Percentiles rank a stretch among this genome's conserved stretches.
Evolutionary conservation across 2,329 filamentous ascomycete genomes (phyloP).

Genomic region (Aspergillus ruber): DNA sequence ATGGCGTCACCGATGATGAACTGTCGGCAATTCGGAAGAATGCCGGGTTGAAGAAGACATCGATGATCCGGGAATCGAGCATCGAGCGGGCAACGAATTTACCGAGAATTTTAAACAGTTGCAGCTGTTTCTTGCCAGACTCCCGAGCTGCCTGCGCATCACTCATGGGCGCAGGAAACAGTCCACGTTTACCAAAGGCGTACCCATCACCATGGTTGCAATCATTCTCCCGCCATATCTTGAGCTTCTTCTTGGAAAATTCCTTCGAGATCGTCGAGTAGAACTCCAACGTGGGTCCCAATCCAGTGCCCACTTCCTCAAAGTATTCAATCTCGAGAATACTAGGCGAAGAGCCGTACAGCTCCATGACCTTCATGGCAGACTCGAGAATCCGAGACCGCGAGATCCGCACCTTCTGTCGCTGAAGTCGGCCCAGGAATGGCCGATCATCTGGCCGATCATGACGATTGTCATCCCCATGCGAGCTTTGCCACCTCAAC

Average conservation of each 20-base stretch:
- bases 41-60: conserved; percentile 92
- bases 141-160: conserved; percentile 66
- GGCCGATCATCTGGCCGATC: conserved; percentile 83
- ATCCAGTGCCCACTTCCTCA: conserved; percentile 91
- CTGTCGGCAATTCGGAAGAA: conserved; percentile 91
- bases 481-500: conserved; percentile 92
- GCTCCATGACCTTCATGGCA: conserved; percentile 95
- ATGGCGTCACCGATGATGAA: conserved; percentile 63
- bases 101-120: conserved; percentile 86
- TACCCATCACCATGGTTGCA: conserved; percentile 65
- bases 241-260: conserved; percentile 94
- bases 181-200: conserved; percentile 72
- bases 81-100: conserved; percentile 97
- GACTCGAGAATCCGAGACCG: conserved; percentile 92
- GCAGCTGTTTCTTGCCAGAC: conserved; percentile 78
- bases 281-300: conserved; percentile 93
- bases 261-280: conserved; percentile 97
- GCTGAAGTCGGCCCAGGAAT: conserved; percentile 82
- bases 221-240: conserved; percentile 92
- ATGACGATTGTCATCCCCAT: conserved; percentile 72
- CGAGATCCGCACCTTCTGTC: conserved; percentile 97
- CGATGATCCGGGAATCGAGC: conserved; percentile 96
- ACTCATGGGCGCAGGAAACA: conserved; percentile 89
- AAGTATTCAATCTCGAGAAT: conserved; percentile 98
- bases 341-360: conserved; percentile 94